Conservation (phyloP, 371 early-diverging fungal genomes). For the Mucor plumbeus region DNA sequence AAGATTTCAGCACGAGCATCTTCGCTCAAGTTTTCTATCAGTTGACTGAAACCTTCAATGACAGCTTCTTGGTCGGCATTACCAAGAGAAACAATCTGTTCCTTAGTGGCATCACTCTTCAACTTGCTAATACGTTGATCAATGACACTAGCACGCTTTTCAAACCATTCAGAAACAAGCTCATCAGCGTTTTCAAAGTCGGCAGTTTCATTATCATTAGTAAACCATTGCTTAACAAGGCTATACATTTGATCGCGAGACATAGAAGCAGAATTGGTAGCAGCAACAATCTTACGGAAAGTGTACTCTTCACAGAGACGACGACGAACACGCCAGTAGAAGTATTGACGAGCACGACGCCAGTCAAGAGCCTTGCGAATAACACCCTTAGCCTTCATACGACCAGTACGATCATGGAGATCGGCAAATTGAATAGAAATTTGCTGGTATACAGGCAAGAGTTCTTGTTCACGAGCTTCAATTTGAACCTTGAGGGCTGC, state of each 20-base stretch:
- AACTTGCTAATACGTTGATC: constrained; percentile 52
- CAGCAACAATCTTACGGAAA: constrained; percentile 58
- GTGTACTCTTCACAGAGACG: constrained; percentile 78
- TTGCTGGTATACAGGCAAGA: constrained; percentile 92
- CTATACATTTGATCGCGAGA: constrained; percentile 53
- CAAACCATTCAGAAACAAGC: constrained; percentile 69
- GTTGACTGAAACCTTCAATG: constrained; percentile 50
- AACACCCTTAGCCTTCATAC: constrained; percentile 95
- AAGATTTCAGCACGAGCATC: constrained; percentile 51
- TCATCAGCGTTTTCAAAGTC: constrained; percentile 62
- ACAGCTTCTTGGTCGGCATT: constrained; percentile 54
- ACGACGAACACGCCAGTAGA: constrained; percentile 92
- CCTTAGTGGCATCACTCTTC: constrained; percentile 42
- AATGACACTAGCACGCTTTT: constrained; percentile 52
- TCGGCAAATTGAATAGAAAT: constrained; percentile 97
- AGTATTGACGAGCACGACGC: constrained; percentile 83
- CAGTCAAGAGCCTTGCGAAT: constrained; percentile 85
- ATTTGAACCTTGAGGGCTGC: constrained; percentile 72
- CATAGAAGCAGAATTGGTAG: constrained; percentile 39
- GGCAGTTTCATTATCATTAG: constrained; percentile 32
- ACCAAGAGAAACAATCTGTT: constrained; percentile 46
- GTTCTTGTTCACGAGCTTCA: constrained; percentile 82
- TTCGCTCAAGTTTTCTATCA: constrained; percentile 46
- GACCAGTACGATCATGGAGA: constrained; percentile 95
- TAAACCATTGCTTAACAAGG: constrained; percentile 66